Evolutionary conservation across 2,329 filamentous ascomycete genomes (phyloP).

Genomic region (Curvularia hawaiiensis): DNA sequence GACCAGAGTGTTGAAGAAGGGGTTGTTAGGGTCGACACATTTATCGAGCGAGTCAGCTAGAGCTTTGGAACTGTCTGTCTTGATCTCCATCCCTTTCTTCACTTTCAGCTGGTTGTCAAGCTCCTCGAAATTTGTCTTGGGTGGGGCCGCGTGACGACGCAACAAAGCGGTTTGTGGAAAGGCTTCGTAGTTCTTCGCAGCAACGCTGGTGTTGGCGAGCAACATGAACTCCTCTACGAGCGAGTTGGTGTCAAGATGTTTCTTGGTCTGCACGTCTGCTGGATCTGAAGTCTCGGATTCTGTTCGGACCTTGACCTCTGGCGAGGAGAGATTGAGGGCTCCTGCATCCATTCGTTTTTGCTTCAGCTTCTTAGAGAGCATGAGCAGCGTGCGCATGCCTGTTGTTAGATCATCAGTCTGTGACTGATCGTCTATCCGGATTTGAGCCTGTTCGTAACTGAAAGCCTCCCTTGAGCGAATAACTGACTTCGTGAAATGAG

Average conservation of each 20-base stretch:
- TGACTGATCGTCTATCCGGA: constrained; percentile 86
- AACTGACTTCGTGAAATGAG: constrained; percentile 95
- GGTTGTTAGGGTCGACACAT: constrained; percentile 78
- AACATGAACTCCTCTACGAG: constrained; percentile 99
- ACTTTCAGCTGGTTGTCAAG: constrained; percentile 87
- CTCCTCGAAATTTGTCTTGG: constrained; percentile 96
- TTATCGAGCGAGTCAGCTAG: constrained; percentile 88
- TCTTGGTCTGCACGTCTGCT: constrained; percentile 94
- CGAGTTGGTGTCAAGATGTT: constrained; percentile 93
- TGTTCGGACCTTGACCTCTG: constrained; percentile 93
- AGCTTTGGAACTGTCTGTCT: constrained; percentile 86
- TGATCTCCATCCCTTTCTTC: constrained; percentile 80
- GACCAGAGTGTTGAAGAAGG: constrained; percentile 98
- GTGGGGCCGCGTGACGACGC: constrained; percentile 87
- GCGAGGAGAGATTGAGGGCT: constrained; percentile 93
- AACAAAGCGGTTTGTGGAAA: constrained; percentile 96
- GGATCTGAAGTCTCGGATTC: constrained; percentile 96
- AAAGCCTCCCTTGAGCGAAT: constrained; percentile 97
- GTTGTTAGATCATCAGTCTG: constrained; percentile 88
- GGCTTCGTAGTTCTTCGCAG: constrained; percentile 83
- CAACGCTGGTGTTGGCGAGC: constrained; percentile 95
- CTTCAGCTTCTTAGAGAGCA: constrained; percentile 88
- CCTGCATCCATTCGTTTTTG: constrained; percentile 94
- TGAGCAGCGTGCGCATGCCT: constrained; percentile 85
- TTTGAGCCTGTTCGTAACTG: constrained; percentile 94